Evolutionary conservation across 139 green algal genomes (phyloP), one percentile per base, ranked within the genome.

Genomic region (Chlamydomonas applanata): DNA sequence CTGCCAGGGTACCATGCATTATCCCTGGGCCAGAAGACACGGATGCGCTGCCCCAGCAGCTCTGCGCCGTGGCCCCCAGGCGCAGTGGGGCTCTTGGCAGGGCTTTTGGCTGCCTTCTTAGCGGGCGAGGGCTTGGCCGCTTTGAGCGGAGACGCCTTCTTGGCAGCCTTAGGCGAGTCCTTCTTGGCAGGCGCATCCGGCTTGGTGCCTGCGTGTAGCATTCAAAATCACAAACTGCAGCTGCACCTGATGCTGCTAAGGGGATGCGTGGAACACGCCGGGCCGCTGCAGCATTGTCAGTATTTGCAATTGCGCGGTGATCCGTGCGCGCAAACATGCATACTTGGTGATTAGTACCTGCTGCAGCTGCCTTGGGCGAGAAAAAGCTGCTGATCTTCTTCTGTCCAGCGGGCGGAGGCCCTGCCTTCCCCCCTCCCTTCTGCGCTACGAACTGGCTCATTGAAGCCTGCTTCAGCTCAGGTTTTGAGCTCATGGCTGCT

Each of bases 1-100:
- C 14, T 52, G 49, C 83, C 87, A 7, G 56, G 29, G 56, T 79
- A 89, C 83, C 83, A 89, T 3, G 36, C 81, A 4, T 86, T 19
- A 5, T 94, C 89, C 33, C 81, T 76, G 3, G 76, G 56, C 89
- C 88, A 93, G 27, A 68, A 92, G 17, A 94, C 80, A 36, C 75
- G 61, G 17, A 92, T 52, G 5, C 79, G 25, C 11, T 61, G 64
- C 34, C 87, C 85, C 11, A 89, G 68, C 22, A 80, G 49, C 17
- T 64, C 62, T 11, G 62, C 33, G 34, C 80, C 80, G 29, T 32
- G 44, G 13, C 40, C 35, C 0, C 22, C 60, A 2, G 24, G n/a
- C n/a, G n/a, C n/a, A n/a, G n/a, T n/a, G n/a, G n/a, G n/a, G n/a
- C n/a, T n/a, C n/a, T n/a, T n/a, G n/a, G n/a, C n/a, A n/a, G n/a